These are phyloP conservation scores for Boletus patriciae DNA, from an alignment of 768 basidiomycete genomes.

Conservation along the genomic window DNA sequence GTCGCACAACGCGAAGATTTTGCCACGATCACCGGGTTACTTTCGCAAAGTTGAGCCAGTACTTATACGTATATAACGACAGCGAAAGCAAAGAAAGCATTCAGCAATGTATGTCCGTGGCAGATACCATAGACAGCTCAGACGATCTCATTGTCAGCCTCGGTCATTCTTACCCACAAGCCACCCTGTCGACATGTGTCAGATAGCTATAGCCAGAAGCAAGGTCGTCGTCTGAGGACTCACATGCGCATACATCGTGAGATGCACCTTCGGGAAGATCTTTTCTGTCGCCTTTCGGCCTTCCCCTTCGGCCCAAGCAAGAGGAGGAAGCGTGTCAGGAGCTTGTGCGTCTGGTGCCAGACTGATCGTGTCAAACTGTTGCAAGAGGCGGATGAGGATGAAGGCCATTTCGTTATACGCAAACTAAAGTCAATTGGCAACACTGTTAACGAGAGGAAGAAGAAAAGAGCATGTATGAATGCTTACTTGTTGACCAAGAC, in stretches of 20 bases:
- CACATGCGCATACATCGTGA: slow-evolving; percentile 56
- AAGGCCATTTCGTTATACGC: slow-evolving; percentile 63
- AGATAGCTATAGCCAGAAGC: neutral
- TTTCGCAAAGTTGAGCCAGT: too few relatives aligned
- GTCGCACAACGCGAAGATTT: too few relatives aligned
- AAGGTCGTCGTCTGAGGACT: slow-evolving; percentile 3
- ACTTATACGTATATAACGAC: too few relatives aligned
- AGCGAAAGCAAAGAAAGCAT: neutral
- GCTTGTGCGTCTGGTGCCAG: slow-evolving; percentile 49
- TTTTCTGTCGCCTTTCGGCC: slow-evolving; percentile 54
- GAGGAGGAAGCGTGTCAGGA: slow-evolving; percentile 45
- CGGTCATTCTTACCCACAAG: slow-evolving; percentile 46
- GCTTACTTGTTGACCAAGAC: too few relatives aligned
- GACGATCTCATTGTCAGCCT: slow-evolving; percentile 9
- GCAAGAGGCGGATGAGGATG: slow-evolving; percentile 61
- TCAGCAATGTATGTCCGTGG: too few relatives aligned
- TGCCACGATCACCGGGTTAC: too few relatives aligned
- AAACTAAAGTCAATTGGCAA: slow-evolving; percentile 35
- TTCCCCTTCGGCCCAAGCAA: slow-evolving; percentile 42
- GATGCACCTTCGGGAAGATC: slow-evolving; percentile 50
- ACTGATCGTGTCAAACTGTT: slow-evolving; percentile 50
- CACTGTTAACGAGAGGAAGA: neutral
- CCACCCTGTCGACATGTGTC: slow-evolving; percentile 43
- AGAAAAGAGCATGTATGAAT: neutral
- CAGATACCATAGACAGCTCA: neutral